phyloP scores from a whole-genome alignment of 139 green algal species.

The Chlamydomonas incerta region DNA sequence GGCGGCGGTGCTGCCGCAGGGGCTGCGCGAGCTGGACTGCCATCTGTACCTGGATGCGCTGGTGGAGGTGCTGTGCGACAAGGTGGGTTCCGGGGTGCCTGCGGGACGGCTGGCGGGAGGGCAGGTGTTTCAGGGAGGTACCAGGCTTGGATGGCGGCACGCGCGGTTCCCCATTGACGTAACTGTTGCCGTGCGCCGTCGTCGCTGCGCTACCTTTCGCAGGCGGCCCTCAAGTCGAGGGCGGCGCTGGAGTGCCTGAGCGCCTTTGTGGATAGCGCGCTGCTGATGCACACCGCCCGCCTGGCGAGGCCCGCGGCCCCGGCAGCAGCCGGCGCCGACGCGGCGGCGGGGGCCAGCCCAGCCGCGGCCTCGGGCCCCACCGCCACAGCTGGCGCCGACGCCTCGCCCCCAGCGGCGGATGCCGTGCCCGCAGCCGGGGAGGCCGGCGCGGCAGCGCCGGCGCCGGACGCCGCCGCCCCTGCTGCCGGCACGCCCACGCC shows the following conservation, averaged over 20 bases:
- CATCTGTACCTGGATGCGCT: conserved; percentile 92
- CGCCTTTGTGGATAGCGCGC: conserved; percentile 83
- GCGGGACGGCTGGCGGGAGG: background rate
- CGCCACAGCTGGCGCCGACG: background rate
- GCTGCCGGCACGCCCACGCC: too few species aligned
- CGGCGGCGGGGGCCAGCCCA: background rate
- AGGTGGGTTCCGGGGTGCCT: conserved; percentile 9
- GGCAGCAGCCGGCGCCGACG: background rate
- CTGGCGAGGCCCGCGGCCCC: background rate
- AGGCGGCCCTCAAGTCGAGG: conserved; percentile 28
- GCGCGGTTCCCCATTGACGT: too few species aligned
- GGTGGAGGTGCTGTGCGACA: conserved; percentile 74
- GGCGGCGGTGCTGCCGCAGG: conserved; percentile 42
- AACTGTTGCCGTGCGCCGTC: too few species aligned
- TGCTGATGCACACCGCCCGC: conserved; percentile 66
- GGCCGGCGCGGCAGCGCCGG: too few species aligned
- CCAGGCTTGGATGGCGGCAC: too few species aligned
- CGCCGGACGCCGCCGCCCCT: too few species aligned
- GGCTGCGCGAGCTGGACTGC: conserved; percentile 82
- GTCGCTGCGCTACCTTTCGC: too few species aligned
- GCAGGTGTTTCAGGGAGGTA: too few species aligned
- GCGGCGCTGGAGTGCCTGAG: conserved; percentile 74
- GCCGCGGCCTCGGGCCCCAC: background rate
- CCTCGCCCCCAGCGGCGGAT: background rate
- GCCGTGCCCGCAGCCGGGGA: too few species aligned